These are phyloP conservation scores for Eucalyptus erythrocorys DNA, from an alignment of 345 rosid species.

Conservation along the genomic window DNA sequence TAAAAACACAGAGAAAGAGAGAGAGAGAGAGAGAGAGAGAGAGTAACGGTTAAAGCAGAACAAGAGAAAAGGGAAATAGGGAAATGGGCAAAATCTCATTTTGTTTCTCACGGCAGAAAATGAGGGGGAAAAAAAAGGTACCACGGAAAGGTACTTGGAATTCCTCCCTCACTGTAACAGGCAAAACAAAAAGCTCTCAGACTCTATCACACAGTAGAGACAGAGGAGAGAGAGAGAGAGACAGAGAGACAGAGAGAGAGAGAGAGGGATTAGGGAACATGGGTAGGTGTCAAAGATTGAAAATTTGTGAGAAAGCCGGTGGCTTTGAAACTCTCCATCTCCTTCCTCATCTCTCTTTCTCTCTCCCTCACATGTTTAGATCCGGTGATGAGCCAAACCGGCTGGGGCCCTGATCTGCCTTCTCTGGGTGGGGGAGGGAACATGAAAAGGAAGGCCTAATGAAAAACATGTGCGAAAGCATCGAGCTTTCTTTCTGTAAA, in stretches of 20 bases:
- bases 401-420: not conserved
- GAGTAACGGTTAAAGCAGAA: not conserved
- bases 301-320: not conserved
- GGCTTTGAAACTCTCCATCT: not conserved
- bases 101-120: not conserved
- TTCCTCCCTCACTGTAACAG: not conserved
- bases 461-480: not conserved
- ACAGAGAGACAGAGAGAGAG: not conserved
- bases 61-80: not conserved
- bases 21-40: not conserved
- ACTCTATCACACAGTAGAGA: no score
- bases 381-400: not conserved
- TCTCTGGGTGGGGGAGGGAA: not conserved
- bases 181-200: not conserved
- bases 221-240: not conserved
- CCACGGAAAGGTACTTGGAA: slow-evolving; percentile 11
- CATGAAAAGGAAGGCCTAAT: not conserved
- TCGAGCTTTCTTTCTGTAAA: not conserved
- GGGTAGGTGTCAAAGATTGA: not conserved
- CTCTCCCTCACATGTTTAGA: not conserved
- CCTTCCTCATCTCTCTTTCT: not conserved
- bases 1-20: not conserved
- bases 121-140: not conserved
- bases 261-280: not conserved
- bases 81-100: not conserved